Base-by-base conservation (phyloP, 2,329 filamentous ascomycete genomes). In the Colletotrichum limetticola region DNA sequence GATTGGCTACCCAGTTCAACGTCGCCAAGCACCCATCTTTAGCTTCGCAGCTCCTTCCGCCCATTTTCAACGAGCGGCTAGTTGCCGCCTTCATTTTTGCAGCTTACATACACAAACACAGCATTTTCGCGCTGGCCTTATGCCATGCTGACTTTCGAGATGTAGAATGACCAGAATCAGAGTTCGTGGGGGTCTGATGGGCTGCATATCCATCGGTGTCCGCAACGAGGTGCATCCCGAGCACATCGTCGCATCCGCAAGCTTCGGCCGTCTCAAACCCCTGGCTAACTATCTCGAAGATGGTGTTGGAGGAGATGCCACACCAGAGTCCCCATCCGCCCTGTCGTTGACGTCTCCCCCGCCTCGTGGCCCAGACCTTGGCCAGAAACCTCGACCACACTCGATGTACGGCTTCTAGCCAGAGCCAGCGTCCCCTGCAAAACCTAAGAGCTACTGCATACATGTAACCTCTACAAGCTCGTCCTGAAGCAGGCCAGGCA, bases 1-100 rank as follows among this genome's bases (percentile, higher is more conserved):
- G 35, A 71, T 71, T 71, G 68, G 68, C 37, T 68, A 42, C 19
- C 42, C 22, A 32, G 2, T 30, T 37, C 35, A 56, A 61, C 56
- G 56, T 61, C 63, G 63, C 68, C 63, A 66, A 66, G 68, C 19
- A 61, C 24, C 26, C 16, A 22, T 19, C 14, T 22, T 24, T 26
- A 67, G 53, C 59, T 35, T 42, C 32, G 30, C 62, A 59, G 14
- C 46, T 19, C 46, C 30, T 30, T 56, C n/a, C 12, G 14, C 35
- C 28, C 37, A 35, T 22, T 5, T 62, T 11, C 26, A 24, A 37
- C 37, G 19, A 37, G 35, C n/a, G 24, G 16, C 14, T 2, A 8
- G 24, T n/a, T 26, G 22, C 7, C 22, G 24, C 12, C 30, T 30
- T 62, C 42, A 32, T 16, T n/a, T 42, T 32, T 26, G 35, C 37